Evolutionary conservation across 2,329 filamentous ascomycete species (phyloP).

Genomic region (Xylariaceae sp.): DNA sequence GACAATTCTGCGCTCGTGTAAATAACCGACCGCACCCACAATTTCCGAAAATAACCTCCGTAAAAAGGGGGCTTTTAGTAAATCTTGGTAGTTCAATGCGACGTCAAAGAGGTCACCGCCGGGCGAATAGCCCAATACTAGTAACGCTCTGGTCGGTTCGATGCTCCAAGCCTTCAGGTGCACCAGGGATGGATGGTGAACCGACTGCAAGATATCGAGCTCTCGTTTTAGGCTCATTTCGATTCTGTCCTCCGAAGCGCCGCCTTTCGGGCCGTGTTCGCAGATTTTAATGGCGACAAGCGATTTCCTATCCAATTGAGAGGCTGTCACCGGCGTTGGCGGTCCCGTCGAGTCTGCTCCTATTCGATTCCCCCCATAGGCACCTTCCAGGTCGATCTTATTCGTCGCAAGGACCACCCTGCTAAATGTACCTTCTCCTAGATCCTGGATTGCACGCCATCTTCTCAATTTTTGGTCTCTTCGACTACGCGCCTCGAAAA

Average conservation of each 20-base stretch:
- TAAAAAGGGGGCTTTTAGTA: slow-evolving; percentile 66
- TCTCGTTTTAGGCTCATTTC: slow-evolving; percentile 93
- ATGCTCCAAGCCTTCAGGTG: slow-evolving; percentile 90
- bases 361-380: slow-evolving; percentile 38
- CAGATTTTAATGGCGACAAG: slow-evolving; percentile 94
- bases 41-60: slow-evolving; percentile 87
- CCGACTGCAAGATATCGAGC: slow-evolving; percentile 84
- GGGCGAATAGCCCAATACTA: slow-evolving; percentile 87
- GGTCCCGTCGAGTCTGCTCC: slow-evolving; percentile 36
- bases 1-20: slow-evolving; percentile 82
- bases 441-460: slow-evolving; percentile 74
- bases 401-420: slow-evolving; percentile 88
- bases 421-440: slow-evolving; percentile 94
- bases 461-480: slow-evolving; percentile 65
- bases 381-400: slow-evolving; percentile 54
- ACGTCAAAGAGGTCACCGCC: slow-evolving; percentile 95
- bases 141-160: slow-evolving; percentile 73
- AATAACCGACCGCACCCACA: slow-evolving; percentile 77
- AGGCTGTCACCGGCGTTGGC: slow-evolving; percentile 30
- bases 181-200: slow-evolving; percentile 85
- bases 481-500: slow-evolving; percentile 66
- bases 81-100: slow-evolving; percentile 65
- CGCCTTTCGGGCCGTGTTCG: slow-evolving; percentile 88
- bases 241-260: slow-evolving; percentile 86
- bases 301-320: slow-evolving; percentile 61